phyloP scores from a whole-genome alignment of 2,329 filamentous ascomycete genomes.

The Zymoseptoria crescenta region DNA sequence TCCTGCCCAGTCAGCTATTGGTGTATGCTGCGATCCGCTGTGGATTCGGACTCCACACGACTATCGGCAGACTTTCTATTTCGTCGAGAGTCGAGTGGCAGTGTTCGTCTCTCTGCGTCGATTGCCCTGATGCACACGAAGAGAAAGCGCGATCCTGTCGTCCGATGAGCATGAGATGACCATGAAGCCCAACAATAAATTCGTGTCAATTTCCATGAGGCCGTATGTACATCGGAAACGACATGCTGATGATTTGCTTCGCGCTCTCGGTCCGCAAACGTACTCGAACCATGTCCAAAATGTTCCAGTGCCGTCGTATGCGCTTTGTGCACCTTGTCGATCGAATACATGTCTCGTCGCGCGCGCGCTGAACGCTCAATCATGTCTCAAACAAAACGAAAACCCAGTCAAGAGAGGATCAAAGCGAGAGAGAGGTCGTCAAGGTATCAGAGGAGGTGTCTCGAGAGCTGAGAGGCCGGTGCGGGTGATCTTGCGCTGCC shows the following conservation, averaged over 20 bases:
- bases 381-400: not conserved
- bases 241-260: not conserved
- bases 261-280: not conserved
- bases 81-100: not conserved
- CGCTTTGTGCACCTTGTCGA: not conserved
- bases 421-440: conserved; percentile 3
- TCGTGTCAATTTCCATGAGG: not conserved
- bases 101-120: not conserved
- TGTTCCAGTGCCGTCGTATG: not conserved
- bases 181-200: not conserved
- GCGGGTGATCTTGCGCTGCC: conserved; percentile 9
- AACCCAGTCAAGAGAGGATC: not conserved
- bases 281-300: too few relatives aligned
- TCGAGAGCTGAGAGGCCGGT: conserved; percentile 10
- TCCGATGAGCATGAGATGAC: not conserved
- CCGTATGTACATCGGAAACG: not conserved
- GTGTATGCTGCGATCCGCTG: not conserved
- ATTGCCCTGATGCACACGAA: not conserved
- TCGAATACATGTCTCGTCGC: not conserved
- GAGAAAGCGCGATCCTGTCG: not conserved
- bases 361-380: not conserved
- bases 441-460: not conserved
- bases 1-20: not conserved
- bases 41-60: not conserved
- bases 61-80: not conserved